A percentile compares a stretch with the other conserved stretches of the same genome.
phyloP scores from a whole-genome alignment of 805 yeast genomes.

The Saccharomycopsis malanga region DNA sequence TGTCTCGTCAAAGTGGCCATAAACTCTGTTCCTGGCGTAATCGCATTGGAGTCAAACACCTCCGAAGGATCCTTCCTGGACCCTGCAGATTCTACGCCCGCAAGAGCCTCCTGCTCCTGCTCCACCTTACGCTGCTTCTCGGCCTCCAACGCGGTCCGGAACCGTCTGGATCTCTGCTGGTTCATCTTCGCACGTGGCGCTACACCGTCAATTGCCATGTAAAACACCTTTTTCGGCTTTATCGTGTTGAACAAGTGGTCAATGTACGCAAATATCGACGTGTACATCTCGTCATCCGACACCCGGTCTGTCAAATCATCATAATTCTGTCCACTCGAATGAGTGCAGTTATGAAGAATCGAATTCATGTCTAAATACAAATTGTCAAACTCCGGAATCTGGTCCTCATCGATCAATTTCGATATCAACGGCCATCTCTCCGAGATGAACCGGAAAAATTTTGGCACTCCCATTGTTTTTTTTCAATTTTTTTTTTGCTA shows the following conservation, averaged over 20 bases:
- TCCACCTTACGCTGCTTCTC: slow-evolving; percentile 52
- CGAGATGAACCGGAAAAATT: slow-evolving; percentile 91
- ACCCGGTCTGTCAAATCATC: slow-evolving; percentile 53
- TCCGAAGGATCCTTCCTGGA: slow-evolving; percentile 15
- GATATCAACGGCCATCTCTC: slow-evolving; percentile 98
- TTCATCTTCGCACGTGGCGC: slow-evolving; percentile 99
- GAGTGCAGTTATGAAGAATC: slow-evolving; percentile 89
- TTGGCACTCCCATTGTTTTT: slow-evolving; percentile 76
- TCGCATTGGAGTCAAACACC: slow-evolving; percentile 86
- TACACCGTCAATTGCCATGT: slow-evolving; percentile 98
- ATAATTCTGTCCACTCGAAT: slow-evolving; percentile 50
- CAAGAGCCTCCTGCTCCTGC: slow-evolving; percentile 19
- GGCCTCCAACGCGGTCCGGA: slow-evolving; percentile 89
- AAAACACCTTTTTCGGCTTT: slow-evolving; percentile 77
- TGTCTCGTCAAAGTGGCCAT: slow-evolving; percentile 83
- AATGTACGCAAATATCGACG: slow-evolving; percentile 87
- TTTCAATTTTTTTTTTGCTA: neutral
- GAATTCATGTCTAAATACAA: slow-evolving; percentile 97
- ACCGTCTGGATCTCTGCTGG: slow-evolving; percentile 94
- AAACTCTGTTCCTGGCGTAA: slow-evolving; percentile 95
- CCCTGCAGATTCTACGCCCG: slow-evolving; percentile 11
- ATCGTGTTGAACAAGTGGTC: slow-evolving; percentile 88
- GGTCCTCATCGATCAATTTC: slow-evolving; percentile 71
- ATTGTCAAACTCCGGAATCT: slow-evolving; percentile 91
- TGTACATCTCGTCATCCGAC: slow-evolving; percentile 87